These are phyloP conservation scores for Melampsora americana DNA, from an alignment of 1,284 basidiomycete genomes.

Conservation along the genomic window DNA sequence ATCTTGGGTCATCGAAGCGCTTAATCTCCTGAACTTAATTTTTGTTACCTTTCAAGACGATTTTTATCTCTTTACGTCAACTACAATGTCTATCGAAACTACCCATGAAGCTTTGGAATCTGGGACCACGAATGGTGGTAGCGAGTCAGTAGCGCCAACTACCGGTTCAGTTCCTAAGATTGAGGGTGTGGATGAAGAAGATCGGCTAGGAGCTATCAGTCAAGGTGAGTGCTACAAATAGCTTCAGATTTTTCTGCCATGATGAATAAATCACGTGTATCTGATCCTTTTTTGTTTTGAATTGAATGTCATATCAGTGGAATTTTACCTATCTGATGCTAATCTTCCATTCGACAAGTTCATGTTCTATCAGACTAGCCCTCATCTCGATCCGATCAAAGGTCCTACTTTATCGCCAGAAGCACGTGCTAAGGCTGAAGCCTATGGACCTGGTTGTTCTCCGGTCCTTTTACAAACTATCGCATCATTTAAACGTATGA, in stretches of 20 bases:
- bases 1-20: too few species aligned
- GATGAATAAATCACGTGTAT: not conserved
- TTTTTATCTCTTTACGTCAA: not conserved
- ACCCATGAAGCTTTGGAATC: not conserved
- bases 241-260: not conserved
- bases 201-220: constrained; percentile 30
- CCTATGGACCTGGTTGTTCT: constrained; percentile 41
- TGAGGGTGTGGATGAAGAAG: constrained; percentile 40
- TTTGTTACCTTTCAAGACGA: too few species aligned
- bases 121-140: not conserved
- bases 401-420: constrained; percentile 32
- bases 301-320: constrained; percentile 61
- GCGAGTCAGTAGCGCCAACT: not conserved
- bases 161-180: not conserved
- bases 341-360: constrained; percentile 98
- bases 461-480: constrained; percentile 39
- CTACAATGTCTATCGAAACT: not conserved
- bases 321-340: constrained; percentile 95
- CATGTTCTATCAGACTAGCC: constrained; percentile 62
- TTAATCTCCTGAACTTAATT: too few species aligned
- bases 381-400: constrained; percentile 39
- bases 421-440: constrained; percentile 36
- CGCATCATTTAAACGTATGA: constrained; percentile 43
- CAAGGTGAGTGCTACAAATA: constrained; percentile 19
- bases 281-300: not conserved